phyloP scores from a whole-genome alignment of 768 basidiomycete species.

The Inosperma sp. region DNA sequence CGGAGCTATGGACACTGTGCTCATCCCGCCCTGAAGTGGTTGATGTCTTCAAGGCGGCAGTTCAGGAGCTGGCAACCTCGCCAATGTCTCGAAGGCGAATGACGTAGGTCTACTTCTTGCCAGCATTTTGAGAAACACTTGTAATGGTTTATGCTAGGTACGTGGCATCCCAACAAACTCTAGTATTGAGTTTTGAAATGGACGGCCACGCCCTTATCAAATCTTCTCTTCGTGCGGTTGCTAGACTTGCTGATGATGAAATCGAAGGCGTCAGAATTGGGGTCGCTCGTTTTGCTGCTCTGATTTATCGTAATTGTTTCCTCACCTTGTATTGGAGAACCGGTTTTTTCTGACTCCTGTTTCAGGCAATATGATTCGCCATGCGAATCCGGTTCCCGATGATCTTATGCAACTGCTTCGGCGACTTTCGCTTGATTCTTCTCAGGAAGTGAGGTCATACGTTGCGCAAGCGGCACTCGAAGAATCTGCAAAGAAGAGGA shows the following conservation, averaged over 20 bases:
- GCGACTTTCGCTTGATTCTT: slow-evolving; percentile 50
- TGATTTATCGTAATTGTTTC: slow-evolving; percentile 42
- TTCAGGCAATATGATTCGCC: slow-evolving; percentile 28
- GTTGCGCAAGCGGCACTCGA: slow-evolving; percentile 34
- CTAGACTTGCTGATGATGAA: slow-evolving; percentile 53
- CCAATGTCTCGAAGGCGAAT: slow-evolving; percentile 56
- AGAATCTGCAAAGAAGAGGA: slow-evolving; percentile 11
- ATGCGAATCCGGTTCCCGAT: slow-evolving; percentile 30
- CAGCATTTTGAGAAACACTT: neutral
- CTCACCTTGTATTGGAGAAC: slow-evolving; percentile 4
- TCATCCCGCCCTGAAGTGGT: slow-evolving; percentile 32
- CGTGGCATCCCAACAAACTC: slow-evolving; percentile 65
- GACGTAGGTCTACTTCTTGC: slow-evolving; percentile 49
- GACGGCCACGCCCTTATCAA: slow-evolving; percentile 34
- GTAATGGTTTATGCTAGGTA: slow-evolving; percentile 45
- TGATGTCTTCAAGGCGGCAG: slow-evolving; percentile 36
- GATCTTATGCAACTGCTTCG: slow-evolving; percentile 38
- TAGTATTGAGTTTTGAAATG: slow-evolving; percentile 36
- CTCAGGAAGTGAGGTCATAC: slow-evolving; percentile 60
- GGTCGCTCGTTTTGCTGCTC: slow-evolving; percentile 67
- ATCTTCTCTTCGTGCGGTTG: slow-evolving; percentile 52
- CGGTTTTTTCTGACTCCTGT: slow-evolving; percentile 5
- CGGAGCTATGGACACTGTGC: slow-evolving; percentile 41
- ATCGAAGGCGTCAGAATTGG: slow-evolving; percentile 85
- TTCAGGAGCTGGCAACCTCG: slow-evolving; percentile 44